These are phyloP conservation scores for Eimeria praecox DNA, from an alignment of 169 alveolate species.

Conservation along the genomic window DNA sequence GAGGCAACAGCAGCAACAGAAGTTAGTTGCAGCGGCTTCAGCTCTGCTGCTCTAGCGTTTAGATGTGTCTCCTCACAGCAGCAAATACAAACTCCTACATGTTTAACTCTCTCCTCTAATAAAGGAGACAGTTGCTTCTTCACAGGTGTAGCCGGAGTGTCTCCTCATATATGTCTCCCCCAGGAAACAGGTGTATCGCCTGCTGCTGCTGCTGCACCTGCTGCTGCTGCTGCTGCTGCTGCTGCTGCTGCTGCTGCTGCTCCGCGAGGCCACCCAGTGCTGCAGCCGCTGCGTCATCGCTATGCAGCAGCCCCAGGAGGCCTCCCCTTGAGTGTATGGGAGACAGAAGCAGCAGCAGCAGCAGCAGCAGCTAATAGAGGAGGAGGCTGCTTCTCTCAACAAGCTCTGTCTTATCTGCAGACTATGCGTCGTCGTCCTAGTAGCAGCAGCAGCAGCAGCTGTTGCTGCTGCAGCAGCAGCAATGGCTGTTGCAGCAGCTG, in stretches of 20 bases:
- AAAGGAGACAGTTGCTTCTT: background rate
- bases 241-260: slow-evolving; percentile 9
- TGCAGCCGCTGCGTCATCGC: slow-evolving; percentile 52
- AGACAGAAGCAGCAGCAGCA: slow-evolving; percentile 11
- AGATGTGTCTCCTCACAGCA: background rate
- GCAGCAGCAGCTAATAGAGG: background rate
- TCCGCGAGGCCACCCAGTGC: background rate
- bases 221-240: background rate
- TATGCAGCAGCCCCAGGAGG: slow-evolving; percentile 34
- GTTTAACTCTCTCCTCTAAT: background rate
- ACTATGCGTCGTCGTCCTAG: background rate
- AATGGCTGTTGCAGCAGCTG: background rate
- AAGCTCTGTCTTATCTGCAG: background rate
- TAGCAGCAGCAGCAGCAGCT: background rate
- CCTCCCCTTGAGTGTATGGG: background rate
- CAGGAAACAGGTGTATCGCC: no score
- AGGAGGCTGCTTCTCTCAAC: background rate
- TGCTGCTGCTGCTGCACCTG: background rate
- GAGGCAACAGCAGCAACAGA: slow-evolving; percentile 23
- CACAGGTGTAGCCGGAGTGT: background rate
- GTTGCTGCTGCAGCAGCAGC: slow-evolving; percentile 12
- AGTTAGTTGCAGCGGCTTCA: slow-evolving; percentile 13
- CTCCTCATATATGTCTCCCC: no score
- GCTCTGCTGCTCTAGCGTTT: background rate
- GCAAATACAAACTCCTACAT: background rate